Percentiles rank a stretch among this genome's conserved stretches.
Conservation (phyloP, 2,329 filamentous ascomycete species). For the Sphaerulina musiva region DNA sequence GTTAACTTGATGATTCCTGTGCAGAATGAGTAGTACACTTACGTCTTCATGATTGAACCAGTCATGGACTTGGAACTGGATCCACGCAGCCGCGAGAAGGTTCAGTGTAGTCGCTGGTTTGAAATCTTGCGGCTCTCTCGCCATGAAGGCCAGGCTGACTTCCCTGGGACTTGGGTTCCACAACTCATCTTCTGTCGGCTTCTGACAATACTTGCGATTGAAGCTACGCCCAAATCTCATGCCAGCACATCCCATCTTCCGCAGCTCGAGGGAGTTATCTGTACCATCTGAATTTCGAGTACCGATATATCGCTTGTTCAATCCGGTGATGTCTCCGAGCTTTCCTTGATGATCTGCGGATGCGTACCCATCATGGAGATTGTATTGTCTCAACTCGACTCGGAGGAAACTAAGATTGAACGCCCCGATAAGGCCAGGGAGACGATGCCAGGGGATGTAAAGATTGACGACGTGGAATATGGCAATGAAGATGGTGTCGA, state of each 20-base stretch:
- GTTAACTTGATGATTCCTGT: neutral
- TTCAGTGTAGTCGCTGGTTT: constrained; percentile 44
- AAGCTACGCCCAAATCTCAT: constrained; percentile 45
- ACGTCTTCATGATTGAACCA: constrained; percentile 25
- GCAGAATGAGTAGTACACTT: neutral
- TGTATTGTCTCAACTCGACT: constrained; percentile 40
- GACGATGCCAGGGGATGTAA: constrained; percentile 40
- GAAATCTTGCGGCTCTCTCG: constrained; percentile 36
- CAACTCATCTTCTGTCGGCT: constrained; percentile 39
- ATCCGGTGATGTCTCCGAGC: constrained; percentile 25
- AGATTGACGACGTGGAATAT: constrained; percentile 37
- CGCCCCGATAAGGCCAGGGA: constrained; percentile 38
- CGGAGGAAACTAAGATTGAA: constrained; percentile 40
- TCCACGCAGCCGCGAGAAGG: constrained; percentile 45
- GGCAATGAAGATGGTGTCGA: neutral
- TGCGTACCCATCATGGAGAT: constrained; percentile 42
- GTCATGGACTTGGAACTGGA: constrained; percentile 46
- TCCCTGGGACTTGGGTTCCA: constrained; percentile 41
- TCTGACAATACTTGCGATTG: constrained; percentile 33
- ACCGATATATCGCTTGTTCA: constrained; percentile 31
- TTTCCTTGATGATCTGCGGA: constrained; percentile 36
- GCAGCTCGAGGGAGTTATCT: constrained; percentile 39
- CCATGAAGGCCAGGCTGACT: constrained; percentile 40
- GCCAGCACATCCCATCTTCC: constrained; percentile 42
- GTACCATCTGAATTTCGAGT: constrained; percentile 42